A percentile compares a stretch with the other conserved stretches of the same genome.
phyloP scores from a whole-genome alignment of 2,329 filamentous ascomycete species.

The Chrysoporthe austroafricana region DNA sequence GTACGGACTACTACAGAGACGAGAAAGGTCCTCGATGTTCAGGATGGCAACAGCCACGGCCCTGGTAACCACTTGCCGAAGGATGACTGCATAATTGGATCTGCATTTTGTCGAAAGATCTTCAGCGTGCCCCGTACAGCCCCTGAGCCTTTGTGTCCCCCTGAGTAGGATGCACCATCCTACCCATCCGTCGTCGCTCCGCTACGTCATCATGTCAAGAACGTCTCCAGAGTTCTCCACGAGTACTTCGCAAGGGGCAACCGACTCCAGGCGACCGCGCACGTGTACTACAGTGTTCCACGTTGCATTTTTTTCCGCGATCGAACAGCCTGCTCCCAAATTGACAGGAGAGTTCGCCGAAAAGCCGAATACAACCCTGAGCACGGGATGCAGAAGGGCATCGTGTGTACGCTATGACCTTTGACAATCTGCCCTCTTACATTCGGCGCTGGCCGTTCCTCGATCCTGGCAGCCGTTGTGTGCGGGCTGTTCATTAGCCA shows the following conservation, averaged over 20 bases:
- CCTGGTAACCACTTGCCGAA: not conserved
- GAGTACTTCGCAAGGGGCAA: too few relatives aligned
- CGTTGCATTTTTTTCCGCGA: too few relatives aligned
- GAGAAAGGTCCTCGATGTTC: too few relatives aligned
- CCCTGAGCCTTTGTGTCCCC: not conserved
- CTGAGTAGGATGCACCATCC: not conserved
- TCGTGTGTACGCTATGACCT: not conserved
- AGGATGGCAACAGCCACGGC: not conserved
- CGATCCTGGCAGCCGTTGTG: not conserved
- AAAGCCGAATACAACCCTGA: not conserved
- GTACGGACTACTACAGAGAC: too few relatives aligned
- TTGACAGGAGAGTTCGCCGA: not conserved
- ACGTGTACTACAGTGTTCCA: too few relatives aligned
- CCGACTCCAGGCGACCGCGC: too few relatives aligned
- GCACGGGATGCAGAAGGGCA: not conserved
- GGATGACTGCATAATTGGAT: not conserved
- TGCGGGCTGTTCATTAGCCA: not conserved
- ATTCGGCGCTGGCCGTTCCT: not conserved
- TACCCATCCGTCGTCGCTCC: not conserved
- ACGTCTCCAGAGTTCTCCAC: too few relatives aligned
- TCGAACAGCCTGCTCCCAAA: not conserved
- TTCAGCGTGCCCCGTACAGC: not conserved
- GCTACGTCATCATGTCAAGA: not conserved
- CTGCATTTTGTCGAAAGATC: not conserved
- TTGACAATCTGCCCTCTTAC: not conserved